Base-by-base conservation (phyloP, 192 early-diverging fungal genomes). In the Geranomyces variabilis region DNA sequence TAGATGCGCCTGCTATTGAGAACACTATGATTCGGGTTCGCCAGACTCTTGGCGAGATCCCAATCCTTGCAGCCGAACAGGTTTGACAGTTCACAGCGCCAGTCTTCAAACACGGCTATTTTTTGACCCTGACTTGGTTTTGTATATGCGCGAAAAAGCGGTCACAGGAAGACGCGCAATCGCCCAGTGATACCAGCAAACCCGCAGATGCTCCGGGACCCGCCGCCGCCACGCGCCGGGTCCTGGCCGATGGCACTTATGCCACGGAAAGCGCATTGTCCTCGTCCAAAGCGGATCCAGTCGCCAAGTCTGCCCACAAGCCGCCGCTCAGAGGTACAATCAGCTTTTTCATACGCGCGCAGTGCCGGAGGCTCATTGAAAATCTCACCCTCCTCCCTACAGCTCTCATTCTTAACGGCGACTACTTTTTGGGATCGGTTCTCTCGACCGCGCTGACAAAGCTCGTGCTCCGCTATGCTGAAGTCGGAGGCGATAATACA, bases 231-330 rank as follows among this genome's bases (percentile, higher is more conserved):
- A 74, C 90, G 51, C 86, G 90, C 26, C 90, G 94, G 49, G 84
- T 99, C 21, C 83, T 99, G 41, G 89, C 97, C 2, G 97, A 99
- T 79, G 97, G 97, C 28, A 98, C 96, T 0, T 99, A 99, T 74
- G 97, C 96, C 6, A 94, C 96, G 15, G 96, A 99, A 77, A 93
- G 90, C 75, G 92, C 94, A 21, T 88, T 95, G 69, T 43, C 45
- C 12, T 31, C 69, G 15, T 41, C 36, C 5, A 74, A 56, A 81
- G 77, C 67, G 14, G 77, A 76, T 51, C 51, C 77, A 21, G 46
- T 69, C 46, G 51, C 21, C 17, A 76, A 76, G 66, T 12, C 71
- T 7, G 53, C 67, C 19, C 41, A 45, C 53, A 91, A 92, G 72
- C 91, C 91, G 2, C 93, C 92, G 58, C 65, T 94, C 28, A 77